Conservation (phyloP, 805 yeast genomes). For the Suhomyces pyralidae region DNA sequence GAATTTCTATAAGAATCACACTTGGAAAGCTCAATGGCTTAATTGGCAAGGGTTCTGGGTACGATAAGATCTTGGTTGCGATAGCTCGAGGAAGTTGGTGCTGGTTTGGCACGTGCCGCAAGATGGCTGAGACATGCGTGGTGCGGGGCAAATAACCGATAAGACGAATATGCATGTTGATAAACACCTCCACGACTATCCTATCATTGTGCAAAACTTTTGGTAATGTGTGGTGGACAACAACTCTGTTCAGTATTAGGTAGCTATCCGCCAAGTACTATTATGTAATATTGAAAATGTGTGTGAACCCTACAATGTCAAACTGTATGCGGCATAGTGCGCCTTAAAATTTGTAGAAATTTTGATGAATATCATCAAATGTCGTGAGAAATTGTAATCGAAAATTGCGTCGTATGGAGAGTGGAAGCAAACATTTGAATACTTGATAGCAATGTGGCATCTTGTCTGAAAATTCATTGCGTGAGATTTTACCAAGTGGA, state of each 20-base stretch:
- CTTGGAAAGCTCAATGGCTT: background rate
- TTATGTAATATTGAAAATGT: too few species aligned
- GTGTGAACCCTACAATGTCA: too few species aligned
- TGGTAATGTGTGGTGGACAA: background rate
- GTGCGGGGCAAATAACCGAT: background rate
- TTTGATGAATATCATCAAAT: too few species aligned
- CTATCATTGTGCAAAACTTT: background rate
- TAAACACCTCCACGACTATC: background rate
- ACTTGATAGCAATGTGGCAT: too few species aligned
- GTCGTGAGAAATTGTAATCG: too few species aligned
- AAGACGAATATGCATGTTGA: background rate
- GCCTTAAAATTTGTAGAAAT: too few species aligned
- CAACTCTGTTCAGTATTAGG: background rate
- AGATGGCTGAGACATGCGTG: background rate
- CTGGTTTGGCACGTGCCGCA: conserved; percentile 1
- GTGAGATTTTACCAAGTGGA: too few species aligned
- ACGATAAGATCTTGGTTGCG: background rate
- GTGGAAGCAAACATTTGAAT: too few species aligned
- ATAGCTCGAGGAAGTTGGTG: background rate
- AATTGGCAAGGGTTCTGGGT: background rate
- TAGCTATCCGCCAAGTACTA: too few species aligned
- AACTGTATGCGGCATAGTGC: too few species aligned
- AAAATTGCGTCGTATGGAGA: too few species aligned
- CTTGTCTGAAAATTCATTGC: too few species aligned
- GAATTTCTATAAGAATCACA: background rate